Evolutionary conservation across 495 filamentous ascomycete genomes (phyloP), one percentile per base, ranked within the genome.

Genomic region (Penicillium paradoxum): DNA sequence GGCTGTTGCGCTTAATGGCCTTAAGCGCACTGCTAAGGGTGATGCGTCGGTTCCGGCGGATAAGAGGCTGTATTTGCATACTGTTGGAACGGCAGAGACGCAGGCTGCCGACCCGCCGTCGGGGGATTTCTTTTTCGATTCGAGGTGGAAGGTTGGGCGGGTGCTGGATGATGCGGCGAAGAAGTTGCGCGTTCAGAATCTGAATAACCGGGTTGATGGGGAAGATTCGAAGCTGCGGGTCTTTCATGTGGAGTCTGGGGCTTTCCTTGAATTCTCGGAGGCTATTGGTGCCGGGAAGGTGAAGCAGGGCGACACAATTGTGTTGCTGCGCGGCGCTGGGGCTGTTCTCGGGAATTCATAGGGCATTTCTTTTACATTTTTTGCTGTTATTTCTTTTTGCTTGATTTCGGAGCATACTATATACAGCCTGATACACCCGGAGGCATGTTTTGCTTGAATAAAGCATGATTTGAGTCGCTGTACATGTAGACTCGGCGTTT

Each of bases 191-290:
- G 83, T 96, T 33, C 77, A 88, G 70, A 97, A 97, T 67, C 58
- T 95, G 54, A 97, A 97, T 62, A 97, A 96, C 65, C 79, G 89
- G 50, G 85, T 77, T 17, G 82, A 78, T 24, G 79, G 86, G 14
- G 90, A 95, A 73, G 83, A 87, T 69, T 85, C 88, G 27, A 82
- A 82, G 62, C 60, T 98, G 56, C 67, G 92, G 33, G 81, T 98
- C 1, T 98, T 93, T 51, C 92, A 97, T 68, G 87, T 97, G 0
- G 93, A 97, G 64, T 86, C 84, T 0, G 95, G 95, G 1, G 72
- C 89, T 50, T 73, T 97, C 52, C 63, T 98, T 56, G 87, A 87
- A 42, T 98, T 97, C 68, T 82, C 80, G 19, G 91, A 96, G 70
- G 87, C 90, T 69, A 63, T 78, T 53, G 71, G 71, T 2, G 69